Evolutionary conservation across 2,329 filamentous ascomycete genomes (phyloP).

Genomic region (Colletotrichum higginsianum): DNA sequence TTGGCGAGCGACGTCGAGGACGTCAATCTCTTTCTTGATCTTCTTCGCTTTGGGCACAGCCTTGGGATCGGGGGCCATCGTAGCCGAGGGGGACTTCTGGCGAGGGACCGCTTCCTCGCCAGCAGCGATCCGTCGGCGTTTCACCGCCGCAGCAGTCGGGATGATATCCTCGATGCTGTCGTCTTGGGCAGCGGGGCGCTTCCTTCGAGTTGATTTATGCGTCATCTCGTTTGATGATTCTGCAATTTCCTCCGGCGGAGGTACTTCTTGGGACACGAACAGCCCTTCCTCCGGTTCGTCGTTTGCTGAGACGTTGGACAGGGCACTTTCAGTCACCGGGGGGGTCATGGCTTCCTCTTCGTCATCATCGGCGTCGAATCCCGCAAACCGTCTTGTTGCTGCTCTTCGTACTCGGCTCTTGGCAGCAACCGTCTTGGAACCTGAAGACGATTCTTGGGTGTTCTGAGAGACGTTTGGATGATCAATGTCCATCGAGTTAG

Average conservation of each 20-base stretch:
- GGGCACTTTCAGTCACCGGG: constrained; percentile 34
- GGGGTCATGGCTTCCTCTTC: constrained; percentile 56
- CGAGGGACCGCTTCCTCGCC: constrained; percentile 63
- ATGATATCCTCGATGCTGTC: constrained; percentile 81
- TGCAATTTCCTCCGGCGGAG: constrained; percentile 27
- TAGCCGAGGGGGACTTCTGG: constrained; percentile 46
- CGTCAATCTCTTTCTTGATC: constrained; percentile 74
- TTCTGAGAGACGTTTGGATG: constrained; percentile 38
- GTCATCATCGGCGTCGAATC: constrained; percentile 72
- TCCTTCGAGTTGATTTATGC: constrained; percentile 55
- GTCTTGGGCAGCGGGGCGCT: constrained; percentile 62
- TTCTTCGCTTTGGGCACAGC: constrained; percentile 59
- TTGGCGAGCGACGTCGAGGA: constrained; percentile 76
- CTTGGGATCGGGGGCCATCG: constrained; percentile 47
- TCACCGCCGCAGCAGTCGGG: constrained; percentile 83
- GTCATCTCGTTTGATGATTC: constrained; percentile 43
- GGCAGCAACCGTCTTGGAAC: constrained; percentile 46
- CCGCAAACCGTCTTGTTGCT: constrained; percentile 75
- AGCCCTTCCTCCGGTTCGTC: constrained; percentile 61
- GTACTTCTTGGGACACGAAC: constrained; percentile 69
- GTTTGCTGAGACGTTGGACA: constrained; percentile 18
- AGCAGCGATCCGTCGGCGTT: constrained; percentile 79
- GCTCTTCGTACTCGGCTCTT: constrained; percentile 45
- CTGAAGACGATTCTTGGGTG: constrained; percentile 15
- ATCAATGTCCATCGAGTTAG: constrained; percentile 48